Base-by-base conservation (phyloP, 805 yeast species). In the Ogataea methanolica region DNA sequence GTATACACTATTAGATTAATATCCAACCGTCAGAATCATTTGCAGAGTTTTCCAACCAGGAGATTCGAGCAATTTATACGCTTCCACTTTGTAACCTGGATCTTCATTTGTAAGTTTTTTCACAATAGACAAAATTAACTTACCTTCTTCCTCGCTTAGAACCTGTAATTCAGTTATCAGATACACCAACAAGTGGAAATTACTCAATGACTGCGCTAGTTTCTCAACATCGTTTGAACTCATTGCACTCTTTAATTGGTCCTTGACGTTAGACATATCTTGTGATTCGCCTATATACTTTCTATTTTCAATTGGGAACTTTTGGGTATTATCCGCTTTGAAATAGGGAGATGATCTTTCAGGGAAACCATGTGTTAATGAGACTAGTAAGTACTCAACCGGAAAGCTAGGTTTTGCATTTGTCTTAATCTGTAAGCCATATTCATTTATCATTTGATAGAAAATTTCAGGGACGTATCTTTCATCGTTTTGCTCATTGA, bases 401-500 rank as follows among this genome's bases (percentile, higher is more conserved):
- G 97, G 97, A 63, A 90, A 88, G 22, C 94, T 86, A 1, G 97
- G 96, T 58, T 85, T 85, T 1, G 96, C 96, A 61, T 88, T 85
- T 38, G 82, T 79, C 58, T 89, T 89, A n/a, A 94, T 95, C 35
- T 88, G 82, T 31, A 89, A 70, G 4, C 88, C 88, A 67, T 94
- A 94, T 68, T 94, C 97, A 62, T 94, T 94, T 50, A 80, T 76
- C 62, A 80, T 82, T 66, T 82, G 81, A 72, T 85, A 94, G 60
- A 88, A 87, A 23, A 94, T 85, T 52, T 94, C 99, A 0, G 99
- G 99, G 15, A 94, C 98, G 57, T 92, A 94, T 47, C 97, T 76
- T 9, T 74, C 76, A 17, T 76, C 74, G 37, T 79, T 78, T n/a
- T 88, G 82, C 29, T 80, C 84, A 60, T 88, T 85, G 53, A 94